Evolutionary conservation across 352 stramenopile genomes (phyloP).

Genomic region (Pythium dissimile): DNA sequence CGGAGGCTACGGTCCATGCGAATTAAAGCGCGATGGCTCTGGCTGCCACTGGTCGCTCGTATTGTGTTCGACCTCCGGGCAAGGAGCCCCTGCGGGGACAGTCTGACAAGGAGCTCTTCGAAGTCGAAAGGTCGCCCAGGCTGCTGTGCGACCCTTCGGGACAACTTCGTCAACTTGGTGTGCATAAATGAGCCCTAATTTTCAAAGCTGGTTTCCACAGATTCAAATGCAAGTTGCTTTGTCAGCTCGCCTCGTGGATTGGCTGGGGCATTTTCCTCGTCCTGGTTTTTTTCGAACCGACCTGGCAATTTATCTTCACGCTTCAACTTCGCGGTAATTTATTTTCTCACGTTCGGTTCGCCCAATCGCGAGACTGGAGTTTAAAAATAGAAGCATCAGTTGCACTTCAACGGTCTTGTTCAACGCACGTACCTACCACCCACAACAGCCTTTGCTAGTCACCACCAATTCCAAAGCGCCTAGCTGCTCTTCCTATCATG

Average conservation of each 20-base stretch:
- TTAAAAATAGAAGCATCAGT: conserved; percentile 19
- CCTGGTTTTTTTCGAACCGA: neutral
- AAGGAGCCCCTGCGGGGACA: neutral
- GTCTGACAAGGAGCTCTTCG: neutral
- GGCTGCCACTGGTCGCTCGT: too few relatives aligned
- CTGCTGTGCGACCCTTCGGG: conserved; percentile 2
- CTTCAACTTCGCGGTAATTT: neutral
- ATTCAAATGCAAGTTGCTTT: conserved; percentile 9
- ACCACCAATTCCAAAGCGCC: neutral
- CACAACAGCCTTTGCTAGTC: neutral
- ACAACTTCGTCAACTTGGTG: neutral
- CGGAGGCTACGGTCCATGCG: too few relatives aligned
- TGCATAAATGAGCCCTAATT: conserved; percentile 2
- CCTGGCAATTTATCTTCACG: neutral
- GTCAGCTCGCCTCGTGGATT: neutral
- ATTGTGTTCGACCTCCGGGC: neutral
- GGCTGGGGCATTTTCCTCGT: neutral
- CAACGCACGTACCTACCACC: conserved; percentile 7
- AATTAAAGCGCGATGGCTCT: too few relatives aligned
- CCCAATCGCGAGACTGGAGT: conserved; percentile 1
- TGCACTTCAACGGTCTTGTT: conserved; percentile 2
- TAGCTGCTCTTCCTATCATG: neutral
- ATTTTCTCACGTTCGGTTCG: neutral
- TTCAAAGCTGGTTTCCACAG: neutral
- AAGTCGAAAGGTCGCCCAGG: neutral